A percentile compares a stretch with the other conserved stretches of the same genome.
These are phyloP conservation scores for Phlyctochytrium arcticum DNA, from an alignment of 192 early-diverging fungal species.

Conservation along the genomic window DNA sequence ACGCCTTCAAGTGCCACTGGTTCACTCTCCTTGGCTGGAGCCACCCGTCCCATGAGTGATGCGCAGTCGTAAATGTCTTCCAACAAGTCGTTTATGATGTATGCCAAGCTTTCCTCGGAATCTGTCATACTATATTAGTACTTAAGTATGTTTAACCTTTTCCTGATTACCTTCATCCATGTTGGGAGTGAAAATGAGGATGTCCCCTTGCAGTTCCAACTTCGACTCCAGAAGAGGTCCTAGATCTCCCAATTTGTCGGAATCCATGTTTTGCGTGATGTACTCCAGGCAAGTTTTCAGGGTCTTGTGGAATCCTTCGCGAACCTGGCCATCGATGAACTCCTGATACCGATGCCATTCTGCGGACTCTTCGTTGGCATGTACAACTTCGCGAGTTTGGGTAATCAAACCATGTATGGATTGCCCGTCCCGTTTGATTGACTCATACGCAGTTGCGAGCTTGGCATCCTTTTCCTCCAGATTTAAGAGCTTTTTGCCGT, in stretches of 20 bases:
- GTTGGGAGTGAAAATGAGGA: conserved; percentile 53
- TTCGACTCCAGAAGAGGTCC: conserved; percentile 57
- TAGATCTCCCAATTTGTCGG: conserved; percentile 41
- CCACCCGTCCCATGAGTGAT: conserved; percentile 53
- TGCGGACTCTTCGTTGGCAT: conserved; percentile 37
- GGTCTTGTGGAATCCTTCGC: conserved; percentile 50
- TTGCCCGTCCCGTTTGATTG: conserved; percentile 52
- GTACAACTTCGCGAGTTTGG: conserved; percentile 47
- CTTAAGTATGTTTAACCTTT: conserved; percentile 17
- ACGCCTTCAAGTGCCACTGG: not conserved
- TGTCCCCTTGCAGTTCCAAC: conserved; percentile 54
- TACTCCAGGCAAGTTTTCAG: conserved; percentile 57
- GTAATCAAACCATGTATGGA: conserved; percentile 44
- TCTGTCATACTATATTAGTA: conserved; percentile 29
- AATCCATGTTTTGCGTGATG: conserved; percentile 56
- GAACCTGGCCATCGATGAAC: conserved; percentile 52
- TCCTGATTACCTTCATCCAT: conserved; percentile 50
- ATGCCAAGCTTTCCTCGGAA: conserved; percentile 31
- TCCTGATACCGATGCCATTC: conserved; percentile 50
- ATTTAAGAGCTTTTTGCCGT: conserved; percentile 59
- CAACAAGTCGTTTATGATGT: conserved; percentile 46
- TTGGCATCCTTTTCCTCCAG: conserved; percentile 62
- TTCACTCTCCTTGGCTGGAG: conserved; percentile 21
- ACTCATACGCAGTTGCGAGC: conserved; percentile 47
- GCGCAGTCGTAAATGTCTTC: conserved; percentile 56